Evolutionary conservation across 2,329 filamentous ascomycete genomes (phyloP), one percentile per base, ranked within the genome.

Genomic region (Byssoonygena ceratinophila): DNA sequence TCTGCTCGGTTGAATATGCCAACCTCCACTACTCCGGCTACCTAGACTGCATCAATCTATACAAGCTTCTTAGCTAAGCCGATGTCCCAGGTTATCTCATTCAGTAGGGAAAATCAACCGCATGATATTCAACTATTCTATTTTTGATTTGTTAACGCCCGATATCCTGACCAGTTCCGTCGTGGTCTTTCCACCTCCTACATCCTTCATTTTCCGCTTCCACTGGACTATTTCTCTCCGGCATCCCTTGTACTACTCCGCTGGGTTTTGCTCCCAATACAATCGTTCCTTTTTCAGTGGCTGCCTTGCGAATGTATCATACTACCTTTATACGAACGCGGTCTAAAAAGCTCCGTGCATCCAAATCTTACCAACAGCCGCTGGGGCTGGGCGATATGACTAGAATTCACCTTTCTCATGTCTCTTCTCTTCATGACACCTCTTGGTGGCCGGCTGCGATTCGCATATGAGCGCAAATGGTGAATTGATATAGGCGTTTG

Each of bases 271-370:
- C 23, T 40, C 27, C 3, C 16, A 11, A 25, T 34, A 20, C 18
- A 18, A 53, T 51, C 51, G 40, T 45, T 54, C 55, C 60, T 52
- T 51, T 60, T 55, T 54, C 54, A 53, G 59, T 58, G 57, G 51
- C 58, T 44, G 56, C 53, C 46, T 52, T 53, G 54, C 56, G 51
- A 54, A 52, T 62, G 63, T 66, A 65, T 61, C 61, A 63, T 64
- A 65, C 59, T 59, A 53, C 43, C 46, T 36, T 37, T 40, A 9
- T 16, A 44, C 18, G 37, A 6, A 29, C 16, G 16, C 48, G 22
- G 22, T 20, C 14, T 29, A 14, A 36, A 34, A n/a, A 51, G 34
- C 32, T 29, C 37, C 9, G 11, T 16, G 31, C 14, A 48, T 37
- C 39, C 3, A 31, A 32, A 14, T 23, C 12, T 23, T 40, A 36